Base-by-base conservation (phyloP, 129 eudicot genomes). In the Flaveria sonorensis region DNA sequence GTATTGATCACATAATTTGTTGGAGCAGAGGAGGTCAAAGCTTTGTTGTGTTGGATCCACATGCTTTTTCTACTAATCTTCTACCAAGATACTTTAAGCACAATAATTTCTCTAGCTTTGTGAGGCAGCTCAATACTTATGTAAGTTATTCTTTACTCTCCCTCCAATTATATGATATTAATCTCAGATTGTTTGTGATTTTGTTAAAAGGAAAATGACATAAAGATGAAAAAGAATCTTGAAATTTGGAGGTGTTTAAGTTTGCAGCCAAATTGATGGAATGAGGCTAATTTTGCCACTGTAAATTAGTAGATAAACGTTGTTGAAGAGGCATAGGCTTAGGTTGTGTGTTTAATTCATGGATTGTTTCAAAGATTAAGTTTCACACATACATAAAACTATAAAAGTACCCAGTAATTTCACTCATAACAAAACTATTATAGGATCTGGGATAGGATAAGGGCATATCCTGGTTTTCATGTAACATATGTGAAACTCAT, bases 21-120 rank as follows among this genome's bases (percentile, higher is more conserved):
- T 91, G 98, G 98, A 91, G 82, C 77, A 87, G 97, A 85, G 93
- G 89, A 11, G 98, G 98, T 56, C 98, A 91, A 13, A 94, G 97
- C 83, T 94, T 94, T 80, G 92, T 81, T 50, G 97, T 94, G 0
- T 79, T 87, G 96, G 98, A 94, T 83, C 96, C 97, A 21, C 90
- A 89, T 59, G 90, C 92, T 28, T 89, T 94, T 21, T 83, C 98
- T 47, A 85, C 89, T 43, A 82, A 68, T 75, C 83, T 94, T 9
- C 86, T 94, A 15, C 97, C 98, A 8, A 87, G 89, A 76, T 86
- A 84, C 83, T 94, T 94, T 73, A 94, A 94, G 90, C 98, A 94
- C 73, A 87, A 80, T 53, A 94, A 94, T 56, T 93, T 94, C 89
- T 94, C 98, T 10, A 94, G 98, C 85, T 94, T 94, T 85, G 96